Evolutionary conservation across 352 stramenopile species (phyloP), one percentile per base, ranked within the genome.

Genomic region (Albugo candida): DNA sequence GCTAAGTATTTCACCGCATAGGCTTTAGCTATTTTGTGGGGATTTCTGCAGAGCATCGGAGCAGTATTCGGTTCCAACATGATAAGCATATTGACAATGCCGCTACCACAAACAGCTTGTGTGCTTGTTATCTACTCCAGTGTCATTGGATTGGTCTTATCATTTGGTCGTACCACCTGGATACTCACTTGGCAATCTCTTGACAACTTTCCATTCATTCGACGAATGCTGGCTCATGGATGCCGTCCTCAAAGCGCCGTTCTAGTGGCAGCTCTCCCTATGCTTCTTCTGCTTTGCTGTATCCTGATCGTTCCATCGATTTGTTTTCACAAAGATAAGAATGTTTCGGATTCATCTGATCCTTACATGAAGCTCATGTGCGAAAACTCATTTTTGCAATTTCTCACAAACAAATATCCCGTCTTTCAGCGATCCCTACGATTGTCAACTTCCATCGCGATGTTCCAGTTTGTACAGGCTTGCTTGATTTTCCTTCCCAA

Each of bases 121-220:
- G 73, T 88, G 36, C 57, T 92, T 1, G 56, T 85, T 11, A 69
- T 83, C n/a, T 81, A 88, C 53, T 72, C 67, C 20, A 83, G 75
- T 0, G 78, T 86, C 10, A 92, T 92, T 60, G 69, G 69, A 24
- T 87, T 92, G 38, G 64, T 88, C 45, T 51, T 92, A 34, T 80
- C 75, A 20, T 85, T 92, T 42, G 78, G 75, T 10, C 75, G 78
- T 14, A 74, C 78, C 14, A 88, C 68, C 34, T 92, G 78, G 78
- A 92, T 92, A 55, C 64, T 92, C 46, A 88, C 73, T 48, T 92
- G 78, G 78, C 78, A 92, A 47, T 92, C 78, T 36, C 64, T 79
- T 27, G 57, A 83, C 47, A 85, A 92, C 48, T 92, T 92, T 49
- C 78, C 78, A 44, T 70, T 88, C 20, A 92, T 92, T 49, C 75